Evolutionary conservation across 192 early-diverging fungal species (phyloP).

Genomic region (Geranomyces variabilis): DNA sequence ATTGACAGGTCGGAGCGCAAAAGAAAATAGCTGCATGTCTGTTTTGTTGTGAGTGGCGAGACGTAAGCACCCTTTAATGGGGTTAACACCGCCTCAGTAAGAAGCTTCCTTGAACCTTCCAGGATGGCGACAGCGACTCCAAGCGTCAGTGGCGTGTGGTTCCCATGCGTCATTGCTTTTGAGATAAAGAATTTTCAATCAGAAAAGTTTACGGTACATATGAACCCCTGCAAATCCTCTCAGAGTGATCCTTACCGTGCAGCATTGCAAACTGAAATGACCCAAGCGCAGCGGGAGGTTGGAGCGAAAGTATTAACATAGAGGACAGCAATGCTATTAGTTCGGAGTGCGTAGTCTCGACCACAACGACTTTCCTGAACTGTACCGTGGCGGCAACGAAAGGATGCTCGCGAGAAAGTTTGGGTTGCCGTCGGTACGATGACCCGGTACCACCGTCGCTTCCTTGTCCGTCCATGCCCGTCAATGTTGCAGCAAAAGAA

Average conservation of each 20-base stretch:
- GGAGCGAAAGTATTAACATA: too few species aligned
- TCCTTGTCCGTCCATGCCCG: too few species aligned
- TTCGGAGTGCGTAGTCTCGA: neutral
- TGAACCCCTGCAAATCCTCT: neutral
- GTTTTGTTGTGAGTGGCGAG: too few species aligned
- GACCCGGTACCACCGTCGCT: too few species aligned
- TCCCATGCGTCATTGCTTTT: constrained; percentile 33
- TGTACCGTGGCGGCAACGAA: constrained; percentile 6
- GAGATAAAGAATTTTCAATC: neutral
- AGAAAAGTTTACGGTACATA: neutral
- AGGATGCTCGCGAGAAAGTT: constrained; percentile 10
- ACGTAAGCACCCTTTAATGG: too few species aligned
- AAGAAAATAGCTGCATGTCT: constrained; percentile 30
- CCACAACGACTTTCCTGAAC: neutral
- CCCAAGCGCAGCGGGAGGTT: too few species aligned
- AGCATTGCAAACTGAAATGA: constrained; percentile 9
- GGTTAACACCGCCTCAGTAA: too few species aligned
- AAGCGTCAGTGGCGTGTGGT: constrained; percentile 5
- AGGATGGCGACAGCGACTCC: constrained; percentile 3
- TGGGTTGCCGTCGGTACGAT: neutral
- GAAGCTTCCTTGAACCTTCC: neutral
- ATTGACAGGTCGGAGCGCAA: constrained; percentile 7
- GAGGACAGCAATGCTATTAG: neutral
- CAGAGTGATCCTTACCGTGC: neutral
- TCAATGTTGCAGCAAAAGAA: too few species aligned